These are phyloP conservation scores for Aspergillus mulundensis DNA, from an alignment of 495 filamentous ascomycete genomes.

Conservation along the genomic window DNA sequence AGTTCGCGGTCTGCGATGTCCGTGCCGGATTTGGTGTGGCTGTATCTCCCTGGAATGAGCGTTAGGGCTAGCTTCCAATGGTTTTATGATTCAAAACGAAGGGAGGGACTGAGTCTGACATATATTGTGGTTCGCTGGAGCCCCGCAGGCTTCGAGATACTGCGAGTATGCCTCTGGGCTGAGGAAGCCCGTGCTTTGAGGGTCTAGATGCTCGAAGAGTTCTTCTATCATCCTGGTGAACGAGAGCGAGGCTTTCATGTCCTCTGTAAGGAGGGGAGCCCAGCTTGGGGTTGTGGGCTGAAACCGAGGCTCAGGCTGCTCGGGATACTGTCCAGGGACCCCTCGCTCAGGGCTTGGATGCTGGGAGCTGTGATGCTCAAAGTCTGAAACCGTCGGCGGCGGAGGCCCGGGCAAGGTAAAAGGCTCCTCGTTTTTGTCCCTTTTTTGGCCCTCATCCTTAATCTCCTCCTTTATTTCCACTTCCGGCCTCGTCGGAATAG, in stretches of 20 bases:
- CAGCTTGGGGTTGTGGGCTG: background rate
- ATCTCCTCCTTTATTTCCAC: background rate
- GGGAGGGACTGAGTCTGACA: background rate
- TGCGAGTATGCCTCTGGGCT: conserved; percentile 1
- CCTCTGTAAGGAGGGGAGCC: background rate
- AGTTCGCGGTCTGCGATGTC: conserved; percentile 12
- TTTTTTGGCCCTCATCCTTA: background rate
- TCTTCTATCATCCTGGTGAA: conserved; percentile 1
- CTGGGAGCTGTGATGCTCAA: background rate
- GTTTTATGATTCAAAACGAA: background rate
- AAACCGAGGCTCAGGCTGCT: background rate
- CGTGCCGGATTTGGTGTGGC: background rate
- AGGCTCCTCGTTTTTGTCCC: background rate
- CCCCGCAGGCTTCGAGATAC: conserved; percentile 7
- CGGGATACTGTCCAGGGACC: background rate
- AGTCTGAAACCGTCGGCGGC: background rate
- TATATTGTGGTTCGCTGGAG: conserved; percentile 5
- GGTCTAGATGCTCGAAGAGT: conserved; percentile 6
- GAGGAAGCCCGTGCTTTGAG: conserved; percentile 2
- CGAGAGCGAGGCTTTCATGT: conserved; percentile 1
- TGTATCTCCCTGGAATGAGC: background rate
- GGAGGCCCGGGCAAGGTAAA: background rate
- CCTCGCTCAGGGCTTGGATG: background rate
- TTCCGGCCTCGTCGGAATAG: background rate
- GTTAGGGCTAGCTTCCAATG: background rate